phyloP scores from a whole-genome alignment of 352 stramenopile species.

The Pythium volutum region DNA sequence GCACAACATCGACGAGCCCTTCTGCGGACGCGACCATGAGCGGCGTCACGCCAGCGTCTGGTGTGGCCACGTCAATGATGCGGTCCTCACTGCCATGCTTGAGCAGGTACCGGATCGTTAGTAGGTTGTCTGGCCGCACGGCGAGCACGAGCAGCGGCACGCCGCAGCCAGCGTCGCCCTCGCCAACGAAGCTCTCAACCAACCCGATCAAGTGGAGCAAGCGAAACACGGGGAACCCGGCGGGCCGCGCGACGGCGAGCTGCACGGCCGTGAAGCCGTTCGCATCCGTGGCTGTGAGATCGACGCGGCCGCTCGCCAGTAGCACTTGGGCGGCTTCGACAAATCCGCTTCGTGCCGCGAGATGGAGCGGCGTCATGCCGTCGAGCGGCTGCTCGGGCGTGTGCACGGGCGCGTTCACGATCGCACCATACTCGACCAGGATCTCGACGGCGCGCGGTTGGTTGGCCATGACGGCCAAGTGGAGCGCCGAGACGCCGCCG shows the following conservation, averaged over 20 bases:
- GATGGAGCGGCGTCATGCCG: constrained; percentile 9
- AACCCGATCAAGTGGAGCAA: background rate
- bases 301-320: background rate
- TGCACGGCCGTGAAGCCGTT: background rate
- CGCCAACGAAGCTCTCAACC: background rate
- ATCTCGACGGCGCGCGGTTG: constrained; percentile 1
- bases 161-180: background rate
- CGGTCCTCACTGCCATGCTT: background rate
- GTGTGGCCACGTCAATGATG: background rate
- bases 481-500: background rate
- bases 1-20: background rate
- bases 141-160: background rate
- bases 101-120: background rate
- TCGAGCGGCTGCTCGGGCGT: constrained; percentile 1
- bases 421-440: background rate
- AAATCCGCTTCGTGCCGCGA: background rate
- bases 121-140: background rate
- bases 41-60: background rate
- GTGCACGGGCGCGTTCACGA: constrained; percentile 1
- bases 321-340: background rate
- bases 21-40: constrained; percentile 1
- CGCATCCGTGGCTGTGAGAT: background rate
- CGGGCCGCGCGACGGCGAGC: background rate
- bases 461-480: constrained; percentile 4
- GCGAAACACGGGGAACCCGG: background rate